A percentile compares a stretch with the other conserved stretches of the same genome.
These are phyloP conservation scores for Termitomyces sp. DNA, from an alignment of 768 basidiomycete genomes.

Conservation along the genomic window DNA sequence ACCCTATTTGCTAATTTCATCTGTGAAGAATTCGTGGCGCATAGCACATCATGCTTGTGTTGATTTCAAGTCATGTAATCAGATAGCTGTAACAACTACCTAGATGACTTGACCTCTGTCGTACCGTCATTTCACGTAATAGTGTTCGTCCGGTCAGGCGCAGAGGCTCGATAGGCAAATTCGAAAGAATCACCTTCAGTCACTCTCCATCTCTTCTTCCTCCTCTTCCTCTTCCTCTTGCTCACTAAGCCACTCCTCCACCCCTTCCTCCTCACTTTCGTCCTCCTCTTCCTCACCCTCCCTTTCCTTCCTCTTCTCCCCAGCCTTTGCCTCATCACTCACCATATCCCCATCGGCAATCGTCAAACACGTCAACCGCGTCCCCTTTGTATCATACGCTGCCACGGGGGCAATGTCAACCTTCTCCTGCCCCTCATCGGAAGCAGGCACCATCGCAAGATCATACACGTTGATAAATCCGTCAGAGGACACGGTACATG, in stretches of 20 bases:
- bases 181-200: conserved; percentile 4
- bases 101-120: neutral
- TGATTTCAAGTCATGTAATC: neutral
- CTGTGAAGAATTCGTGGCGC: neutral
- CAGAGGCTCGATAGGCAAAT: neutral
- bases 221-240: conserved; percentile 5
- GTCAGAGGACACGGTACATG: conserved; percentile 85
- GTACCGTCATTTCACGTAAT: neutral
- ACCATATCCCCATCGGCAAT: conserved; percentile 30
- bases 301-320: conserved; percentile 23
- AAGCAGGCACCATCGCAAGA: conserved; percentile 45
- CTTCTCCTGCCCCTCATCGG: conserved; percentile 14
- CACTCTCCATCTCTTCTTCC: conserved; percentile 14
- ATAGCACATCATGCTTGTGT: neutral
- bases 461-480: conserved; percentile 82
- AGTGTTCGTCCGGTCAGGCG: neutral
- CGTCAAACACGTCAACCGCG: conserved; percentile 25
- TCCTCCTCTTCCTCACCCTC: conserved; percentile 25
- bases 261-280: neutral
- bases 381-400: conserved; percentile 22
- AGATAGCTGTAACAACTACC: neutral
- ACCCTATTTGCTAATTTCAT: neutral
- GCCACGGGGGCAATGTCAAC: conserved; percentile 21
- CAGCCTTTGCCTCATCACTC: conserved; percentile 10
- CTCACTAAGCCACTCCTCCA: conserved; percentile 4